These are phyloP conservation scores for Phytophthora pinifolia DNA, from an alignment of 352 stramenopile genomes.

Conservation along the genomic window DNA sequence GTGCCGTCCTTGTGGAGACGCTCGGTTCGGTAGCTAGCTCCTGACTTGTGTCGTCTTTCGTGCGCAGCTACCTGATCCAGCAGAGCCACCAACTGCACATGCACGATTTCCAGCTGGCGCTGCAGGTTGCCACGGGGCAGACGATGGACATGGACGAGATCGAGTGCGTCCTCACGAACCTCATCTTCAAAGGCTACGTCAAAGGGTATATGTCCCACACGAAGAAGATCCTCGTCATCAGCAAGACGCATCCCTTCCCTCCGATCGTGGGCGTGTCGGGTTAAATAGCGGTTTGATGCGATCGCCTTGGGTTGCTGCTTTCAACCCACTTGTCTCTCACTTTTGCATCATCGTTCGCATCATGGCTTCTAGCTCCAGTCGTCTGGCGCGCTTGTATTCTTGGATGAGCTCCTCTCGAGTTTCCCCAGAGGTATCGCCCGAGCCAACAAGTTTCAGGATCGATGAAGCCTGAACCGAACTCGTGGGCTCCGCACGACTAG, in stretches of 20 bases:
- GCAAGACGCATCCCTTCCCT: conserved; percentile 94
- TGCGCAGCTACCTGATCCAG: conserved; percentile 69
- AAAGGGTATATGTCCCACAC: conserved; percentile 97
- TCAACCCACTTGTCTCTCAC: conserved; percentile 18
- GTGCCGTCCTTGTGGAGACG: conserved; percentile 18
- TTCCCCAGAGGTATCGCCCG: conserved; percentile 38
- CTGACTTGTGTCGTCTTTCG: conserved; percentile 7
- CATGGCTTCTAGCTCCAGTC: conserved; percentile 64
- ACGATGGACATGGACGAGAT: conserved; percentile 95
- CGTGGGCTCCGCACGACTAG: conserved; percentile 1
- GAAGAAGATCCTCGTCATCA: conserved; percentile 94
- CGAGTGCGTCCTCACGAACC: conserved; percentile 96
- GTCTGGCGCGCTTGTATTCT: conserved; percentile 65
- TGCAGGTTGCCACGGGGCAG: conserved; percentile 85
- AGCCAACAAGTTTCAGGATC: conserved; percentile 61
- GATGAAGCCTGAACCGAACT: conserved; percentile 34
- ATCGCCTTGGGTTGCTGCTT: neutral
- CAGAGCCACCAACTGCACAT: conserved; percentile 91
- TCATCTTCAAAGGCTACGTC: conserved; percentile 97
- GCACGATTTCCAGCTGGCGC: conserved; percentile 84
- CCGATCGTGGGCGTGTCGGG: conserved; percentile 75
- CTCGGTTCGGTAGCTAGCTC: neutral
- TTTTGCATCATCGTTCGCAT: conserved; percentile 65
- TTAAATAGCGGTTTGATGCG: conserved; percentile 27
- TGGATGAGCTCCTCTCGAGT: conserved; percentile 56